Evolutionary conservation across 768 basidiomycete genomes (phyloP).

Genomic region (Sarcodon sp.): DNA sequence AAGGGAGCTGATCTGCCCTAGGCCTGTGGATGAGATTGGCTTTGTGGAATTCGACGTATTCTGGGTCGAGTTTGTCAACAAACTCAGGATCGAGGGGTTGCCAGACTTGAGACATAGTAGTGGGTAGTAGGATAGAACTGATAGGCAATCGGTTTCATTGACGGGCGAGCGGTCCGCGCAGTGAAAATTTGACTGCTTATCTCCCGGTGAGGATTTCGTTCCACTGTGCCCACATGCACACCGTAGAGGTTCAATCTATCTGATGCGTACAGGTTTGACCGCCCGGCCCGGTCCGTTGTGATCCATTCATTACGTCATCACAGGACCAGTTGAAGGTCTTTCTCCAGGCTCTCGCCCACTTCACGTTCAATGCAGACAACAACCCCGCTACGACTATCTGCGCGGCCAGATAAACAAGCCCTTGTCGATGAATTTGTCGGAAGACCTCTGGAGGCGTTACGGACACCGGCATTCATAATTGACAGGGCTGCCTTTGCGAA

Average conservation of each 20-base stretch:
- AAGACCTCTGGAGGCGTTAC: conserved; percentile 36
- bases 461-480: conserved; percentile 71
- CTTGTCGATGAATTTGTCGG: conserved; percentile 46
- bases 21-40: conserved; percentile 28
- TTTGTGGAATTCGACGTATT: conserved; percentile 56
- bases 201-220: too few relatives aligned
- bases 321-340: not conserved
- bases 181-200: not conserved
- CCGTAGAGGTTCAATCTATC: not conserved
- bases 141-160: not conserved
- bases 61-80: conserved; percentile 43
- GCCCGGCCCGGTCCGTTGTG: not conserved
- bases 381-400: conserved; percentile 28
- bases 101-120: conserved; percentile 4
- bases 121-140: not conserved
- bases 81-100: conserved; percentile 57
- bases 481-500: conserved; percentile 58
- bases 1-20: conserved; percentile 44
- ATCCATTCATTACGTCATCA: not conserved
- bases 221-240: too few relatives aligned
- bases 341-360: conserved; percentile 6
- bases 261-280: not conserved
- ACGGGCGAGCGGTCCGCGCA: not conserved
- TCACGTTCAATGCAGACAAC: conserved; percentile 25
- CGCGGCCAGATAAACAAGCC: conserved; percentile 31